Conservation (phyloP, 2,329 filamentous ascomycete species). For the Xylariaceae sp. region DNA sequence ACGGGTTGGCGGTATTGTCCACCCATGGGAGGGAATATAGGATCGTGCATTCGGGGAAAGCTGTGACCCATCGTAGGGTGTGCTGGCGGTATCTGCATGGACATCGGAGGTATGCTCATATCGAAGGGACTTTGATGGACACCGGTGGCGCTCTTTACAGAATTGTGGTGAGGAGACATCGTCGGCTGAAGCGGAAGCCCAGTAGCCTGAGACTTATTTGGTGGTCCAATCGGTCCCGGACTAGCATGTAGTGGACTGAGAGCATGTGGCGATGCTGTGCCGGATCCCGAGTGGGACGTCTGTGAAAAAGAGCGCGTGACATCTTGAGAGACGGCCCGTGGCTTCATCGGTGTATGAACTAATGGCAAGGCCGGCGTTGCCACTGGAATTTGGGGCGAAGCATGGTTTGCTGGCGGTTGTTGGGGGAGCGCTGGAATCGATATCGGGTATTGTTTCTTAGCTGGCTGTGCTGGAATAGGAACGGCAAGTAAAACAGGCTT, state of each 20-base stretch:
- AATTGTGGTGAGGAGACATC: conserved; percentile 57
- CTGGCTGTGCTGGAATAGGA: conserved; percentile 37
- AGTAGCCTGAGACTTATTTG: conserved; percentile 53
- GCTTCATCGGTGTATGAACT: conserved; percentile 70
- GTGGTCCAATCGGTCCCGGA: conserved; percentile 56
- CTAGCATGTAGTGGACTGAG: conserved; percentile 60
- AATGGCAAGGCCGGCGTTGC: conserved; percentile 80
- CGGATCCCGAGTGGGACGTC: conserved; percentile 56
- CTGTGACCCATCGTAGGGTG: conserved; percentile 55
- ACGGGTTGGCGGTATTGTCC: conserved; percentile 42
- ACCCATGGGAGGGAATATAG: conserved; percentile 39
- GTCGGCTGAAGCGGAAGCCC: conserved; percentile 45
- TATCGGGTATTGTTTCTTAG: conserved; percentile 40
- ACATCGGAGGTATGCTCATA: conserved; percentile 47
- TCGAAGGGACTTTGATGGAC: conserved; percentile 39
- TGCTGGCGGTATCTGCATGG: conserved; percentile 51
- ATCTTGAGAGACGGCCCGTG: conserved; percentile 74
- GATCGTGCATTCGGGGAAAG: conserved; percentile 35
- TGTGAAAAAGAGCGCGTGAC: conserved; percentile 64
- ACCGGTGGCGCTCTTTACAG: conserved; percentile 53
- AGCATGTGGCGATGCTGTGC: conserved; percentile 52
- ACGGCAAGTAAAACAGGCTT: conserved; percentile 37
- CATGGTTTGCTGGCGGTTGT: conserved; percentile 54
- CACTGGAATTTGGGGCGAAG: conserved; percentile 73
- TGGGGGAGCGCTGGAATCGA: conserved; percentile 51